Conservation (phyloP, 768 basidiomycete species). For the Suillus subluteus region DNA sequence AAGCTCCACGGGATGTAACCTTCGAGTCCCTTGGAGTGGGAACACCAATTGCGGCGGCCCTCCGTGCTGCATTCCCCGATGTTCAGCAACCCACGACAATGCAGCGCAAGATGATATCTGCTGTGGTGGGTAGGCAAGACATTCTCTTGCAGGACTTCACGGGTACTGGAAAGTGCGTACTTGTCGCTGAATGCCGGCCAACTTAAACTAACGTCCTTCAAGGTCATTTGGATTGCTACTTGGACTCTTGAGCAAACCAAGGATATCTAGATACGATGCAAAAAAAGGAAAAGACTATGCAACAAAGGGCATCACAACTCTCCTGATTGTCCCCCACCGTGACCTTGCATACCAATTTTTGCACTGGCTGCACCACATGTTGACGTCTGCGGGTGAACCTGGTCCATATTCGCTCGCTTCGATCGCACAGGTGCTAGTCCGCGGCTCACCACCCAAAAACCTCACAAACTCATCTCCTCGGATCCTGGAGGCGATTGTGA, state of each 20-base stretch:
- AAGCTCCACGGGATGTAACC: constrained; percentile 17
- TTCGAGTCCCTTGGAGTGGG: constrained; percentile 61
- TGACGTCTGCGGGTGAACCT: constrained; percentile 32
- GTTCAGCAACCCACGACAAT: constrained; percentile 59
- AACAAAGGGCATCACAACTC: constrained; percentile 46
- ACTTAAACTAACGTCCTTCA: constrained; percentile 8
- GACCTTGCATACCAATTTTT: constrained; percentile 71
- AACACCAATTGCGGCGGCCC: constrained; percentile 48
- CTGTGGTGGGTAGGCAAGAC: constrained; percentile 58
- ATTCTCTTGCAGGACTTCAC: constrained; percentile 70
- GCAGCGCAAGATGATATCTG: constrained; percentile 65
- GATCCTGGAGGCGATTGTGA: constrained; percentile 33
- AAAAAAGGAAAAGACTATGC: constrained; percentile 22
- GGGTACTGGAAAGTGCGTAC: constrained; percentile 78
- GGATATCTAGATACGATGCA: constrained; percentile 29
- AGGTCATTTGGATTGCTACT: constrained; percentile 77
- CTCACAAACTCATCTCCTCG: constrained; percentile 25
- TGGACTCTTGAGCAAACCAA: constrained; percentile 63
- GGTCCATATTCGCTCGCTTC: constrained; percentile 40
- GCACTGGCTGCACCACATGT: constrained; percentile 65
- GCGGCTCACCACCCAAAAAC: constrained; percentile 48
- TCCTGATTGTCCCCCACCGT: constrained; percentile 73
- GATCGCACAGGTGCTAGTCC: constrained; percentile 64
- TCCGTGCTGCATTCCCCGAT: constrained; percentile 64
- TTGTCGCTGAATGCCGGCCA: neutral